phyloP scores from a whole-genome alignment of 2,329 filamentous ascomycete species.

The Cadophora sp. region DNA sequence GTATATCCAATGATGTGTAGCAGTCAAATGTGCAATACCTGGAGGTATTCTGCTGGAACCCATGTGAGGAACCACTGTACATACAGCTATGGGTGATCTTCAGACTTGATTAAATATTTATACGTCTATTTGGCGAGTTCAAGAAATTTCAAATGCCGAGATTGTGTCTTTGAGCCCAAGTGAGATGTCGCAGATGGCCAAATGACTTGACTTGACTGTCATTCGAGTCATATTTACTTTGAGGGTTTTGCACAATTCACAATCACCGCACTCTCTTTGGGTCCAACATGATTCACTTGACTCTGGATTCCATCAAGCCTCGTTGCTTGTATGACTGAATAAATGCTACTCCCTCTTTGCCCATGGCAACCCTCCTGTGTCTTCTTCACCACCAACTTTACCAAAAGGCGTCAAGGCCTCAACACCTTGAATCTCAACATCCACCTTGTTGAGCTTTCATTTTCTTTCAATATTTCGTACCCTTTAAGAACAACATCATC shows the following conservation, averaged over 20 bases:
- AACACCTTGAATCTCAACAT: not conserved
- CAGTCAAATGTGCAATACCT: no score
- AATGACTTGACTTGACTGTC: not conserved
- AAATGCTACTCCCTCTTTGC: not conserved
- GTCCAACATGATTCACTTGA: not conserved
- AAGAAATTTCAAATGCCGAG: not conserved
- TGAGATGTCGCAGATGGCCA: not conserved
- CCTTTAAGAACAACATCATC: not conserved
- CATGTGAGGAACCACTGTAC: no score
- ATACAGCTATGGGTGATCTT: no score
- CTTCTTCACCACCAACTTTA: not conserved
- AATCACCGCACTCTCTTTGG: not conserved
- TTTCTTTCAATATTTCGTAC: not conserved
- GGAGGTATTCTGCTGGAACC: no score
- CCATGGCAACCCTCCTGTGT: not conserved
- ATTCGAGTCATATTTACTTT: not conserved
- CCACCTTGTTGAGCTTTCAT: not conserved
- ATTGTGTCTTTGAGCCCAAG: not conserved
- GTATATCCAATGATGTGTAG: no score
- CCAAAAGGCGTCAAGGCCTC: not conserved
- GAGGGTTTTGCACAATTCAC: not conserved
- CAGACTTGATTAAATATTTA: not conserved
- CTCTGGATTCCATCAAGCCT: not conserved
- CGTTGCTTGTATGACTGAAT: not conserved
- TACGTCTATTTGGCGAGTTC: not conserved